Base-by-base conservation (phyloP, 306 rosid species). In the Adenanthera pavonina region DNA sequence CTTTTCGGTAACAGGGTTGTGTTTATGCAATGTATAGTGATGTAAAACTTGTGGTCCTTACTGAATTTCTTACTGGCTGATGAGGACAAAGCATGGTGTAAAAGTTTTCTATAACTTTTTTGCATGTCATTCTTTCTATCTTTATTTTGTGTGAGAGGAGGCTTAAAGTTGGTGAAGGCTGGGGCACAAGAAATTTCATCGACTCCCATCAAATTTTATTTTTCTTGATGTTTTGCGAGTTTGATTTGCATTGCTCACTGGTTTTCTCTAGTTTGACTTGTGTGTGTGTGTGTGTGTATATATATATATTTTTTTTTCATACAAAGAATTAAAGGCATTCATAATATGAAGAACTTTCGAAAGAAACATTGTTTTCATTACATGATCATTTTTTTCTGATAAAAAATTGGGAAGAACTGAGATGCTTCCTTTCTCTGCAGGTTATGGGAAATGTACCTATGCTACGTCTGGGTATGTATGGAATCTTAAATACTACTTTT, bases 381-480 rank as follows among this genome's bases (percentile, higher is more conserved):
- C 33, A 13, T 52, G 3, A 54, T 35, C 75, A 54, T 71, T 11
- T 41, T 35, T 38, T 51, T 66, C 74, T 76, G 30, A 34, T 14
- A n/a, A n/a, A n/a, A 77, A 20, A 52, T 54, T 8, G 2, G 15
- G 59, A 17, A 56, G 79, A 85, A 71, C 20, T 77, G 33, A 0
- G 49, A 5, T 56, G 62, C 71, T 25, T 62, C 20, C 67, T 62
- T 80, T 41, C 44, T 57, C 69, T 80, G 20, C 92, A 95, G 99
- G 98, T 83, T 86, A 95, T 69, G 99, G 87, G 75, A 89, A 93
- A 80, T 95, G 99, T 75, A 35, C 4, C 75, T 95, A 80, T 78
- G 35, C 84, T 13, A 72, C 91, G 44, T 74, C 98, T 40, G 92
- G 96, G 99, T 95, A 91, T 51, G 89, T 85, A 59, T 54, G 52